These are phyloP conservation scores for Pythium dissimile DNA, from an alignment of 352 stramenopile species.

Conservation along the genomic window DNA sequence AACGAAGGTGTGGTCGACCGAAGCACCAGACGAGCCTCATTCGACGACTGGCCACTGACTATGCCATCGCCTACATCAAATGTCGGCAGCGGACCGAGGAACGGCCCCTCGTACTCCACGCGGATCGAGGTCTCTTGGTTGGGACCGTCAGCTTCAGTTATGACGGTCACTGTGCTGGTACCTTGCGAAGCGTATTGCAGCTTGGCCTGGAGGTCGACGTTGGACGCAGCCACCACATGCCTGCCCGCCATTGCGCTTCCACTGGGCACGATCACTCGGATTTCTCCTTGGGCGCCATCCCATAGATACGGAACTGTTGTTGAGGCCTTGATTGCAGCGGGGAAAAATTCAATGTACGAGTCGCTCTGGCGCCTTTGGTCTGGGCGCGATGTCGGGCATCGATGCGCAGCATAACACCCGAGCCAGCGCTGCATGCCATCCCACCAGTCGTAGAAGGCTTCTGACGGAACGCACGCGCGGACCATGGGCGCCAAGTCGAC, in stretches of 20 bases:
- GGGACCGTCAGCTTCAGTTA: not conserved
- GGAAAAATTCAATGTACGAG: constrained; percentile 1
- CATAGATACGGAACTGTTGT: not conserved
- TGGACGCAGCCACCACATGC: not conserved
- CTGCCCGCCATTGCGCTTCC: not conserved
- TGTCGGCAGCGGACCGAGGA: not conserved
- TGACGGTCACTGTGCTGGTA: not conserved
- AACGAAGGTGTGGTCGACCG: not conserved
- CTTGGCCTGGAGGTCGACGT: not conserved
- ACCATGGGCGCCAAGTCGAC: not conserved
- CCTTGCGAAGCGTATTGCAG: constrained; percentile 16
- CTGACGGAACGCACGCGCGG: not conserved
- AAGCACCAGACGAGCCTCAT: not conserved
- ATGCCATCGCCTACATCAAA: not conserved
- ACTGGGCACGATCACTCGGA: not conserved
- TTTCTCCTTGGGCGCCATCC: not conserved
- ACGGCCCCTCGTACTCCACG: not conserved
- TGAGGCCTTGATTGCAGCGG: not conserved
- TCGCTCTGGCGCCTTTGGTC: not conserved
- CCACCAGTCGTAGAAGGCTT: constrained; percentile 27
- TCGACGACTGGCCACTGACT: not conserved
- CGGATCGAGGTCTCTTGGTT: not conserved
- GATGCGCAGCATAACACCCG: constrained; percentile 19
- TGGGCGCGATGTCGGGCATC: constrained; percentile 4
- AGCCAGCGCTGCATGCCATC: constrained; percentile 24